These are phyloP conservation scores for Neocucurbitaria cava DNA, from an alignment of 2,329 filamentous ascomycete genomes.

Conservation along the genomic window DNA sequence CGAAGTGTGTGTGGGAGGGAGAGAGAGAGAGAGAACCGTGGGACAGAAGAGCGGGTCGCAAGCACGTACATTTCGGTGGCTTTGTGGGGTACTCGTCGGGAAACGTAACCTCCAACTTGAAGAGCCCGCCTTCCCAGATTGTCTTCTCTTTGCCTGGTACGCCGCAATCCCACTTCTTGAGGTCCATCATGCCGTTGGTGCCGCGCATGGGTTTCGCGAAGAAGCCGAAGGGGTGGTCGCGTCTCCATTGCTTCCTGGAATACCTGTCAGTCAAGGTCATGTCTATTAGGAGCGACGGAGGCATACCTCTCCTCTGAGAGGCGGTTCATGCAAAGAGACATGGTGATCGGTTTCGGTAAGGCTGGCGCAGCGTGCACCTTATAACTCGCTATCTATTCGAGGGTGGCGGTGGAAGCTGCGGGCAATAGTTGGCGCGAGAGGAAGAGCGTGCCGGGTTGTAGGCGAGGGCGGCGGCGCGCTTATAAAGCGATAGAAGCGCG, in stretches of 20 bases:
- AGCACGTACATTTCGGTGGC: slow-evolving; percentile 88
- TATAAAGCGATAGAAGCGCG: slow-evolving; percentile 4
- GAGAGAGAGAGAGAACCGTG: neutral
- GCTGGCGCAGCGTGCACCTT: slow-evolving; percentile 12
- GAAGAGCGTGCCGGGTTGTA: neutral
- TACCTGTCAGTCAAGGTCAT: slow-evolving; percentile 19
- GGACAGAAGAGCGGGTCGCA: neutral
- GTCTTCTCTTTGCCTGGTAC: slow-evolving; percentile 97
- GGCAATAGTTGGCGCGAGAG: neutral
- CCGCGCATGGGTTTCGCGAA: slow-evolving; percentile 88
- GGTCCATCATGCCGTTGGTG: slow-evolving; percentile 79
- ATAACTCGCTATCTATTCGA: neutral
- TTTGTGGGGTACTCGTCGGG: slow-evolving; percentile 99
- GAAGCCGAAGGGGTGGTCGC: slow-evolving; percentile 97
- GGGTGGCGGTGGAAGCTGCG: neutral
- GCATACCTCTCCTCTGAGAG: slow-evolving; percentile 48
- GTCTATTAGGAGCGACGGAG: neutral
- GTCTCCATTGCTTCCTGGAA: slow-evolving; percentile 90
- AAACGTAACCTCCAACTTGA: slow-evolving; percentile 92
- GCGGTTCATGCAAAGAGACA: slow-evolving; percentile 89
- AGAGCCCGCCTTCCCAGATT: slow-evolving; percentile 95
- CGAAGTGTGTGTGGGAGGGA: too few relatives aligned
- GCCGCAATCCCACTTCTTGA: slow-evolving; percentile 96
- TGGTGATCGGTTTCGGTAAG: slow-evolving; percentile 48
- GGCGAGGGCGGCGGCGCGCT: slow-evolving; percentile 3